Evolutionary conservation across 2,329 filamentous ascomycete genomes (phyloP).

Genomic region (Fusarium protoensiforme): DNA sequence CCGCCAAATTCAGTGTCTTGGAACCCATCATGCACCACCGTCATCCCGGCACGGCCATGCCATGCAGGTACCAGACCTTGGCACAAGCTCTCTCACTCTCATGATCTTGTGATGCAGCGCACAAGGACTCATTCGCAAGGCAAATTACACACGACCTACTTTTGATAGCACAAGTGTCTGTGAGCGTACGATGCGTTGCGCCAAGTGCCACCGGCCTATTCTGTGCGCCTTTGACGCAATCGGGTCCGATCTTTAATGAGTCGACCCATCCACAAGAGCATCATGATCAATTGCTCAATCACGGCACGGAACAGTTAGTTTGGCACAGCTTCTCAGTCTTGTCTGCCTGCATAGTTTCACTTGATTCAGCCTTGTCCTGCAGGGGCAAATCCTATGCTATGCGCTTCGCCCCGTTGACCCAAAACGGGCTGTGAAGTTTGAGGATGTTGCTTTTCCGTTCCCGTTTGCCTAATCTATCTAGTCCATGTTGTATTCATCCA

Average conservation of each 20-base stretch:
- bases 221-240: slow-evolving; percentile 15
- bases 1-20: neutral
- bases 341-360: neutral
- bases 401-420: slow-evolving; percentile 15
- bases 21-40: neutral
- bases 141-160: slow-evolving; percentile 10
- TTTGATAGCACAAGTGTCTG: slow-evolving; percentile 14
- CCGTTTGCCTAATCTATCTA: slow-evolving; percentile 29
- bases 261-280: neutral
- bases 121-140: slow-evolving; percentile 30
- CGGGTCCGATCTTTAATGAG: slow-evolving; percentile 11
- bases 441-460: slow-evolving; percentile 34
- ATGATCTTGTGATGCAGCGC: slow-evolving; percentile 18
- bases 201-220: slow-evolving; percentile 12
- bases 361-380: slow-evolving; percentile 5
- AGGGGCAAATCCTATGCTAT: slow-evolving; percentile 27
- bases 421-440: slow-evolving; percentile 28
- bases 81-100: slow-evolving; percentile 11
- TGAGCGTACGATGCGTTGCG: slow-evolving; percentile 11
- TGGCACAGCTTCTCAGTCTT: slow-evolving; percentile 4
- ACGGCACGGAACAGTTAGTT: neutral
- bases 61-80: slow-evolving; percentile 8
- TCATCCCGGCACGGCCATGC: slow-evolving; percentile 1
- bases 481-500: slow-evolving; percentile 9
- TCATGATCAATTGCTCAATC: neutral